Percentiles rank a stretch among this genome's conserved stretches.
phyloP scores from a whole-genome alignment of 75 land plant species.

The Cunninghamia lanceolata region DNA sequence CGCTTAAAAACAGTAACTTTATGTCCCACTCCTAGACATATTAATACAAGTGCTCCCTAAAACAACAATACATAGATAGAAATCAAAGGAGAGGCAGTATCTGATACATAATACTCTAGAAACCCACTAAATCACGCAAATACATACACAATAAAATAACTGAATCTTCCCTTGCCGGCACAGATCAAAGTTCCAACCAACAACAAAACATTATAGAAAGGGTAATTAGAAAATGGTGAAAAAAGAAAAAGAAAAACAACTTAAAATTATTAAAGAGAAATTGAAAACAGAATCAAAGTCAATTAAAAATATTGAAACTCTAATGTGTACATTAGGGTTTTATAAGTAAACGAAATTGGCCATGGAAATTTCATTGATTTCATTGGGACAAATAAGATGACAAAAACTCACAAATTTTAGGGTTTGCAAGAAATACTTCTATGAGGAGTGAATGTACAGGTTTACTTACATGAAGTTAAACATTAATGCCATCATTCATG shows the following conservation, averaged over 20 bases:
- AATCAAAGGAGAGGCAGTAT: neutral
- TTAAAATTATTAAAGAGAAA: too few relatives aligned
- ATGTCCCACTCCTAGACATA: neutral
- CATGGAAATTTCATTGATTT: slow-evolving; percentile 80
- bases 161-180: neutral
- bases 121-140: neutral
- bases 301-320: neutral
- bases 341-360: slow-evolving; percentile 58
- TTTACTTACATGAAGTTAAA: too few relatives aligned
- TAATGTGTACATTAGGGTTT: neutral
- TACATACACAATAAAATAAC: neutral
- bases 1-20: too few relatives aligned
- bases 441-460: too few relatives aligned
- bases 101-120: neutral
- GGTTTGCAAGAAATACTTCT: too few relatives aligned
- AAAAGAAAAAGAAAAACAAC: too few relatives aligned
- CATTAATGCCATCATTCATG: too few relatives aligned
- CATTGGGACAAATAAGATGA: too few relatives aligned
- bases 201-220: neutral
- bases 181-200: neutral
- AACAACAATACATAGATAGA: neutral
- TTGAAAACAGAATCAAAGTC: too few relatives aligned
- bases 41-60: neutral
- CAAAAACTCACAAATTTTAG: too few relatives aligned
- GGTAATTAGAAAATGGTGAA: too few relatives aligned